Conservation (phyloP, 1,284 basidiomycete genomes). For the Puccinia hordei region DNA sequence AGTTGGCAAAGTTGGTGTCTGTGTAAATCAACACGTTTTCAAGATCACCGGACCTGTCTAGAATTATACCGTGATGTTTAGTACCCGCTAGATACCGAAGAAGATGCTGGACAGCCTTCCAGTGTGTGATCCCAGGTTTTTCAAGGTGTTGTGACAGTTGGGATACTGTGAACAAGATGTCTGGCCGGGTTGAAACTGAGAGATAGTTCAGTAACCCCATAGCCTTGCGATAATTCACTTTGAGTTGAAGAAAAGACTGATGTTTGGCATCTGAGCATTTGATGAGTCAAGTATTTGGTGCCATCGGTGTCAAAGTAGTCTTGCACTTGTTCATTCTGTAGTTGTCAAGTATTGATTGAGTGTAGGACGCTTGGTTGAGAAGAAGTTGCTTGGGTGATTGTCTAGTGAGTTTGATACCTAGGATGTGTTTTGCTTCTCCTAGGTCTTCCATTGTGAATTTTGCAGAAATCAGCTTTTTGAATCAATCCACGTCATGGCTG, state of each 20-base stretch:
- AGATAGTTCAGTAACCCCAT: too few species aligned
- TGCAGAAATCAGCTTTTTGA: not conserved
- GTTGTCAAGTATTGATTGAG: not conserved
- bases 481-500: not conserved
- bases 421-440: not conserved
- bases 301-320: not conserved
- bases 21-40: not conserved
- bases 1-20: not conserved
- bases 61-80: not conserved
- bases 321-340: not conserved
- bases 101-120: not conserved
- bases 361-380: not conserved
- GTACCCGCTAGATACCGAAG: not conserved
- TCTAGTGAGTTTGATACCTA: not conserved
- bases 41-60: not conserved
- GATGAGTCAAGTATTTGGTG: not conserved
- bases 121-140: not conserved
- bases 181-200: too few species aligned
- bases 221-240: too few species aligned
- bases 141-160: not conserved
- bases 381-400: not conserved
- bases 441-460: not conserved
- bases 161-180: not conserved
- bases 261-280: not conserved
- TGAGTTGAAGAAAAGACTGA: too few species aligned